phyloP scores from a whole-genome alignment of 2,329 filamentous ascomycete species.

The Pseudogymnoascus sp. region DNA sequence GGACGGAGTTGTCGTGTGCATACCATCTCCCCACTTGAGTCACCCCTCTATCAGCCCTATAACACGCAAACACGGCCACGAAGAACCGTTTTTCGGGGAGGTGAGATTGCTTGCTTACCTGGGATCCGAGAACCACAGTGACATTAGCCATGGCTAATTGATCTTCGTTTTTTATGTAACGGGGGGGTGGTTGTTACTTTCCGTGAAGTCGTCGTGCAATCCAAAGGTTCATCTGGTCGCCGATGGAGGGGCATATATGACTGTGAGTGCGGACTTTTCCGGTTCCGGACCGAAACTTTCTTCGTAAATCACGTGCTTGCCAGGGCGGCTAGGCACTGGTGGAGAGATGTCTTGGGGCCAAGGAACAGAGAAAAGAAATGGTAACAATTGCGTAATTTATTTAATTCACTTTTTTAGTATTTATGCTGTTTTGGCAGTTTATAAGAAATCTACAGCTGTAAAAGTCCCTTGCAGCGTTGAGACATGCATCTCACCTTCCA shows the following conservation, averaged over 20 bases:
- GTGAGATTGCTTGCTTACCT: not conserved
- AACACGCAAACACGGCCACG: not conserved
- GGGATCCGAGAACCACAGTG: conserved; percentile 7
- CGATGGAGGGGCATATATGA: conserved; percentile 4
- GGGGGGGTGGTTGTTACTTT: not conserved
- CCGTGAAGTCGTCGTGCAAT: conserved; percentile 8
- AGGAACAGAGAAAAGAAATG: not conserved
- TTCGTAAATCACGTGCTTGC: not conserved
- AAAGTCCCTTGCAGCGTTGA: not conserved
- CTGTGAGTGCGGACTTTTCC: not conserved
- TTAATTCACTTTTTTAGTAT: not conserved
- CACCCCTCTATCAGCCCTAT: conserved; percentile 6
- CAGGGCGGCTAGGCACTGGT: not conserved
- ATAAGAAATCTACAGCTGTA: not conserved
- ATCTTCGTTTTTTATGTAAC: conserved; percentile 10
- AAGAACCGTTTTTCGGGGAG: not conserved
- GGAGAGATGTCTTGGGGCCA: not conserved
- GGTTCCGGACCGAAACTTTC: conserved; percentile 5
- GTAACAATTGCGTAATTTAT: not conserved
- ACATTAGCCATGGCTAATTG: conserved; percentile 9
- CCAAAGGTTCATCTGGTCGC: not conserved
- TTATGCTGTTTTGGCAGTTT: not conserved
- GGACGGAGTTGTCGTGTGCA: not conserved
- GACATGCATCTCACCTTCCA: not conserved
- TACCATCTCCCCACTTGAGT: conserved; percentile 9